A percentile compares a stretch with the other conserved stretches of the same genome.
Conservation (phyloP, 2,329 filamentous ascomycete genomes). For the Setomelanomma holmii region DNA sequence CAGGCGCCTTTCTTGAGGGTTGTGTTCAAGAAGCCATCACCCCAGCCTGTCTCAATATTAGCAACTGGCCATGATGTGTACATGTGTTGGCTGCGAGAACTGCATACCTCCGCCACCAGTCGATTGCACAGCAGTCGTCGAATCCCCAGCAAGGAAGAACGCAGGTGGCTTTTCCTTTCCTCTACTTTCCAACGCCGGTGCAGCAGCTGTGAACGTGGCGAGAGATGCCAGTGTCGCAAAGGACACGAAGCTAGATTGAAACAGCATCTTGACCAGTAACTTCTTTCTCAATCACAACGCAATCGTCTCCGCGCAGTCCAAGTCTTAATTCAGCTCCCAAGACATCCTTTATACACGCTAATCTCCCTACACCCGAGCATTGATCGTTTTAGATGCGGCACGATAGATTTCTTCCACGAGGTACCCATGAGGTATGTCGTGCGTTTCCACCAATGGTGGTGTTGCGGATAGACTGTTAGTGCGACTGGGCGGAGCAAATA, state of each 20-base stretch:
- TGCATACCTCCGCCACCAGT: conserved; percentile 23
- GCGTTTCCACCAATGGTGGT: conserved; percentile 17
- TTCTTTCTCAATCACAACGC: neutral
- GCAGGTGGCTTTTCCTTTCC: conserved; percentile 20
- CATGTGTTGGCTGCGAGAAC: neutral
- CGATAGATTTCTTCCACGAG: neutral
- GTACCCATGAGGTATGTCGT: neutral
- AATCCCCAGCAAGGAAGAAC: conserved; percentile 48
- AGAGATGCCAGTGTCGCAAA: neutral
- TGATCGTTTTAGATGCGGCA: neutral
- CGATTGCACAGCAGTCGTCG: conserved; percentile 42
- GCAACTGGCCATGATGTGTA: neutral
- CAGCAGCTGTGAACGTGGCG: neutral
- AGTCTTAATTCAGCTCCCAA: neutral
- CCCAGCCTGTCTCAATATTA: conserved; percentile 55
- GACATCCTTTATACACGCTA: neutral
- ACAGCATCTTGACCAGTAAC: conserved; percentile 2
- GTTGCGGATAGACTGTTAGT: neutral
- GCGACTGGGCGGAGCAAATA: neutral
- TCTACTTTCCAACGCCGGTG: neutral
- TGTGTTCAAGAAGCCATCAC: conserved; percentile 61
- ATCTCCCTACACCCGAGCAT: neutral
- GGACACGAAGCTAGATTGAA: neutral
- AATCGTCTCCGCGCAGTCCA: neutral
- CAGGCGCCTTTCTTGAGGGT: conserved; percentile 56